Base-by-base conservation (phyloP, 306 rosid species). In the Hippophae gyantsensis region DNA sequence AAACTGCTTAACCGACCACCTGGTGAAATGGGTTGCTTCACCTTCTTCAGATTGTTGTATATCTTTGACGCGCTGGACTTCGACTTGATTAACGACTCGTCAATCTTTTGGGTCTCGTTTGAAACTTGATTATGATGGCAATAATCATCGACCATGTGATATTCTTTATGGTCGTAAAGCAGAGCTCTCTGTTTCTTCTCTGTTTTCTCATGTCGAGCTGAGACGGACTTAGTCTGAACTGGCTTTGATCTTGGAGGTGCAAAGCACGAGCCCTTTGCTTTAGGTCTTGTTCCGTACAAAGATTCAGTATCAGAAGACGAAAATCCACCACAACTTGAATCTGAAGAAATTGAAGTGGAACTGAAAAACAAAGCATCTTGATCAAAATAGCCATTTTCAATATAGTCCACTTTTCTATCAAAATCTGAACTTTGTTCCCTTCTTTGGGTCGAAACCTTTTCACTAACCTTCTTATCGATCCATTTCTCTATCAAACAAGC, bases 11-110 rank as follows among this genome's bases (percentile, higher is more conserved):
- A 79, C 42, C 64, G 81, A 0, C 88, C 95, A 1, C 97, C 97
- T 0, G 97, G 97, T 0, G 99, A 93, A 1, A 86, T 89, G 0
- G 99, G 97, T 10, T 86, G 95, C 62, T 93, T 93, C 85, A 88
- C 84, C 65, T 88, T 92, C 84, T 86, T 88, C 2, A 93, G 72
- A 61, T 86, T 86, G 70, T 55, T 70, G 78, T 93, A 88, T 57
- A 93, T 79, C 85, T 80, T 93, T 66, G 70, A 13, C 0, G 95
- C 97, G 46, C 90, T 76, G 0, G 94, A 88, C 69, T 93, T 86
- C 1, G 95, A 83, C 58, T 84, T 82, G 9, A 84, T 84, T 6
- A 84, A 46, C 1, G 50, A 43, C 5, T 79, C 80, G 3, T 78
- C 79, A 1, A 62, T 12, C 23, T 42, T 66, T 3, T 55, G 38